Percentiles rank a stretch among this genome's conserved stretches.
Conservation (phyloP, 192 early-diverging fungal species). For the Backusella circina region DNA sequence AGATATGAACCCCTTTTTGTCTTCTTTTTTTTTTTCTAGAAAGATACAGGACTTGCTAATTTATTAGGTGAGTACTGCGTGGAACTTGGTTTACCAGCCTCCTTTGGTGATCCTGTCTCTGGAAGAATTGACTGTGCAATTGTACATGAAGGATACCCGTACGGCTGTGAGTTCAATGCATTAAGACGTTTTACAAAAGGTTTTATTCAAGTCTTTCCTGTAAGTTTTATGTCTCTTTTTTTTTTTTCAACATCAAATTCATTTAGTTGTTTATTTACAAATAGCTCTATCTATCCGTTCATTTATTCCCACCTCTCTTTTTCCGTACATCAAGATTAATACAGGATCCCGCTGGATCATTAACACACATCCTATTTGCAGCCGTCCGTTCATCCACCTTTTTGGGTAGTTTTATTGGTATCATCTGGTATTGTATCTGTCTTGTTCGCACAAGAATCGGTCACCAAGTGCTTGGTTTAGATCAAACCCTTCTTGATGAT, state of each 20-base stretch:
- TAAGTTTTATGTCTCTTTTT: conserved; percentile 11
- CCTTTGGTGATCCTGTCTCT: conserved; percentile 34
- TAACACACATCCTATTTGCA: conserved; percentile 39
- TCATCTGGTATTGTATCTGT: conserved; percentile 54
- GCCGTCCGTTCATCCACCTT: conserved; percentile 51
- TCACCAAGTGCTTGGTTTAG: conserved; percentile 30
- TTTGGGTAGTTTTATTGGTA: conserved; percentile 49
- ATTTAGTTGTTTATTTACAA: neutral
- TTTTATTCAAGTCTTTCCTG: conserved; percentile 38
- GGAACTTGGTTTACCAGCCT: conserved; percentile 24
- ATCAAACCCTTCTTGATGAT: conserved; percentile 36
- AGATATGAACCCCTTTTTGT: neutral
- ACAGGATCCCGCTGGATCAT: conserved; percentile 26
- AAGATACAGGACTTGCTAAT: conserved; percentile 14
- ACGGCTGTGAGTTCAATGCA: conserved; percentile 46
- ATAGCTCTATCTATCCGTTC: conserved; percentile 62
- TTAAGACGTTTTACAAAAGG: conserved; percentile 31
- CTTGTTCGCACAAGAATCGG: conserved; percentile 44
- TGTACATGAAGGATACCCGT: conserved; percentile 44
- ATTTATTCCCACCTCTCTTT: conserved; percentile 53
- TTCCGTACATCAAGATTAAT: conserved; percentile 42
- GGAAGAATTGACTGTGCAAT: conserved; percentile 48
- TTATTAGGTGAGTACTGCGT: conserved; percentile 15
- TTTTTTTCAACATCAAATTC: neutral
- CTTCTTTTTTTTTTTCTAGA: neutral